Evolutionary conservation across 2,329 filamentous ascomycete species (phyloP), one percentile per base, ranked within the genome.

Genomic region (Phaeosphaeria sp.): DNA sequence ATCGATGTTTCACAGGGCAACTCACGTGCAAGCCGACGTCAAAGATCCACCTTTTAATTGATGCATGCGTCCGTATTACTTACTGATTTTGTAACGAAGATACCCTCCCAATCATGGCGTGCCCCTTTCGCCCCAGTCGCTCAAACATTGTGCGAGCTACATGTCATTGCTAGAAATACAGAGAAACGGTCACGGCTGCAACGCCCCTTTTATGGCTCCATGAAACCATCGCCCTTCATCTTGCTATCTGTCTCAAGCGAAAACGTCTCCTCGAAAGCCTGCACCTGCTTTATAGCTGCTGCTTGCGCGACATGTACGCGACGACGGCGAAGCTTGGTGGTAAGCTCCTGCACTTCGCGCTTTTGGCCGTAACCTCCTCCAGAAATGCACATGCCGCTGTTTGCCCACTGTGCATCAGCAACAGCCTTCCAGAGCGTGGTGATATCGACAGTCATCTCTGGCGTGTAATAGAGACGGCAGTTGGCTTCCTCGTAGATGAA

Each of bases 401-500:
- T 56, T 18, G 64, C 59, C 77, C 77, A 79, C 10, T 69, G 71
- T 2, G 67, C 70, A 54, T 79, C 75, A 7, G 72, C 74, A n/a
- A 69, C 77, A 9, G 75, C 72, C 59, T 71, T 77, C 77, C 77
- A 79, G 3, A 76, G 52, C 1, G 71, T 67, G 6, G 72, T 73
- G 13, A 71, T 73, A 50, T 77, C 75, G 25, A 78, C 68, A 1
- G 76, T 78, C 77, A 78, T 78, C 64, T 78, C 75, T 0, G 76
- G 71, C 2, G 76, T 78, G 62, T 76, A 79, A 62, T 73, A 78
- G 7, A 79, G 65, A 50, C 77, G 72, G 56, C 77, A 79, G 50
- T 78, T 70, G 1, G 77, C 75, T 50, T 73, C 66, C 56, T 79
- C 76, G 56, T 78, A 78, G 11, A 74, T 62, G 55, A 79, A 79